Conservation (phyloP, 2,329 filamentous ascomycete genomes). For the Hypoxylon sp. region DNA sequence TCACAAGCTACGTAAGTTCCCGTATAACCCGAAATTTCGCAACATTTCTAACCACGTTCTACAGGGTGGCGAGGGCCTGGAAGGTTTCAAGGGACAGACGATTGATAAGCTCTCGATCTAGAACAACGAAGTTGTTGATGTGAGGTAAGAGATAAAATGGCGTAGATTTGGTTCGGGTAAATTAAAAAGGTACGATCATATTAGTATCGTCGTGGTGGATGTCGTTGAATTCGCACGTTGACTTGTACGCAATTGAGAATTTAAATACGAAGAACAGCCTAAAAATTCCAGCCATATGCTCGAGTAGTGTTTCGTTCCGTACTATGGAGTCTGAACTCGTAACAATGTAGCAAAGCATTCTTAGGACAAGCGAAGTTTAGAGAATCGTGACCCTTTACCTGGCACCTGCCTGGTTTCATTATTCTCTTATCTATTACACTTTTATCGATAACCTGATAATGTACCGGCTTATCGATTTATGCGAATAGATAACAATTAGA, state of each 20-base stretch:
- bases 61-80: slow-evolving; percentile 75
- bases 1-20: slow-evolving; percentile 92
- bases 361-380: too few relatives aligned
- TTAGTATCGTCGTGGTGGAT: not conserved
- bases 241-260: not conserved
- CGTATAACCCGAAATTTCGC: slow-evolving; percentile 24
- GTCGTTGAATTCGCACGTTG: not conserved
- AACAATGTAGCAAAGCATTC: too few relatives aligned
- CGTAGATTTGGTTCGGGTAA: not conserved
- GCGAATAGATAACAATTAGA: too few relatives aligned
- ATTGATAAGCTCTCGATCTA: slow-evolving; percentile 50
- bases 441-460: too few relatives aligned
- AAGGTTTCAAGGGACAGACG: slow-evolving; percentile 66
- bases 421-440: too few relatives aligned
- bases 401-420: too few relatives aligned
- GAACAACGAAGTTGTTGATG: not conserved
- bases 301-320: not conserved
- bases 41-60: slow-evolving; percentile 24
- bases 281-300: not conserved
- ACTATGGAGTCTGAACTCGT: not conserved
- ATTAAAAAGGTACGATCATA: not conserved
- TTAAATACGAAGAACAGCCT: not conserved
- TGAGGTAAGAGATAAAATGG: slow-evolving; percentile 16
- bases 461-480: too few relatives aligned
- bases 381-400: too few relatives aligned